These are phyloP conservation scores for Dujonia santamariae DNA, from an alignment of 1,139 yeast species.

Conservation along the genomic window DNA sequence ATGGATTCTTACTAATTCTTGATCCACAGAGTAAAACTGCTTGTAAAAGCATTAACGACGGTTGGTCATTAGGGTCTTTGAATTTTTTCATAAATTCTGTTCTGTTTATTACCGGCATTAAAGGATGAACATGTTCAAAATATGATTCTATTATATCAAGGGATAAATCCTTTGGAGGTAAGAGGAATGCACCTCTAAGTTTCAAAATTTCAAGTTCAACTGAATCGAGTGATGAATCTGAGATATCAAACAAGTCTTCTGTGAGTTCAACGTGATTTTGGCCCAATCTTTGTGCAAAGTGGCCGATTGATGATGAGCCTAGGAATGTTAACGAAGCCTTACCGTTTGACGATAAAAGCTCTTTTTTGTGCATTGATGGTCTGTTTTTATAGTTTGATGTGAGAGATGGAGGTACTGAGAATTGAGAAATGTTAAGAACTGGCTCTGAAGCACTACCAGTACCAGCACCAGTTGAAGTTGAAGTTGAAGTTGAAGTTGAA, in stretches of 20 bases:
- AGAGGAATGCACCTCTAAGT: slow-evolving; percentile 66
- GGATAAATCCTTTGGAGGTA: slow-evolving; percentile 63
- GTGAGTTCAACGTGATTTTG: slow-evolving; percentile 43
- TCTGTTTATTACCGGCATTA: slow-evolving; percentile 69
- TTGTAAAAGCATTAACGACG: slow-evolving; percentile 66
- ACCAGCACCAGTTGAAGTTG: neutral
- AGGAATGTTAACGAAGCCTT: slow-evolving; percentile 38
- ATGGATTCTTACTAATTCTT: slow-evolving; percentile 56
- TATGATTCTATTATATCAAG: slow-evolving; percentile 61
- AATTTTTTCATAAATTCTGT: slow-evolving; percentile 56
- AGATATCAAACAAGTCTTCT: slow-evolving; percentile 38
- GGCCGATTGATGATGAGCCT: slow-evolving; percentile 40
- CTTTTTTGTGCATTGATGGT: slow-evolving; percentile 39
- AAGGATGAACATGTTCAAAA: slow-evolving; percentile 67
- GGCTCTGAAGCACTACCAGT: slow-evolving; percentile 33
- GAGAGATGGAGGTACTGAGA: slow-evolving; percentile 44
- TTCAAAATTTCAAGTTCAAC: slow-evolving; percentile 68
- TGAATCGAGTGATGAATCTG: slow-evolving; percentile 48
- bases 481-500: neutral
- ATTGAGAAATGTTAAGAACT: slow-evolving; percentile 41
- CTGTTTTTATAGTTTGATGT: slow-evolving; percentile 40
- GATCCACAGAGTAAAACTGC: slow-evolving; percentile 71
- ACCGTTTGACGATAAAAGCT: slow-evolving; percentile 25
- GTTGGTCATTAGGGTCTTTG: slow-evolving; percentile 60
- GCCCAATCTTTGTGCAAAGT: slow-evolving; percentile 42